Evolutionary conservation across 2,329 filamentous ascomycete genomes (phyloP).

Genomic region (Exophiala dermatitidis): DNA sequence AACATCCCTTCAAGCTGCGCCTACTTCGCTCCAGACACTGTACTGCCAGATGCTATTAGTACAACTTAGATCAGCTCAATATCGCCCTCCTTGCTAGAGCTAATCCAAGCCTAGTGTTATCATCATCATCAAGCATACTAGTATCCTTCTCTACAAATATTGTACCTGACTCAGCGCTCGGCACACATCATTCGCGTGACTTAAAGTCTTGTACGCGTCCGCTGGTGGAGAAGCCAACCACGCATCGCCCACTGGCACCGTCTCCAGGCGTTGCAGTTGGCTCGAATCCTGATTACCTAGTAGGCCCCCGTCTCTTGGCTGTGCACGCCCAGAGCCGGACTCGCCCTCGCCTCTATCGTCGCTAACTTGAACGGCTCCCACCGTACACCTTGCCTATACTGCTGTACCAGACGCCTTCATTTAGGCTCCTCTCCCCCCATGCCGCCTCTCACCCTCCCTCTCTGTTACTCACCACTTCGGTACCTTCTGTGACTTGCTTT

Average conservation of each 20-base stretch:
- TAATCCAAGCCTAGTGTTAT: no score
- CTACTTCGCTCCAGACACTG: no score
- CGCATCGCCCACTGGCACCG: not conserved
- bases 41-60: no score
- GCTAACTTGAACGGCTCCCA: slow-evolving; percentile 1
- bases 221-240: not conserved
- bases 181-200: not conserved
- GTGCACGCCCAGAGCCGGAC: not conserved
- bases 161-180: not conserved
- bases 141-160: no score
- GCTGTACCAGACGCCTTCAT: not conserved
- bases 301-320: not conserved
- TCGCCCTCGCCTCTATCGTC: not conserved
- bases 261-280: not conserved
- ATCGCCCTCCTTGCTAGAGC: no score
- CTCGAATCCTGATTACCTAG: not conserved
- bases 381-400: no score
- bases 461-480: not conserved
- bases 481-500: slow-evolving; percentile 19
- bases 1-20: no score
- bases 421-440: slow-evolving; percentile 5
- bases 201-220: not conserved
- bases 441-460: not conserved
- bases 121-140: no score
- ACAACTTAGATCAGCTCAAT: no score